Conservation (phyloP, 108 stramenopile species). For the Schizochytrium sp. region DNA sequence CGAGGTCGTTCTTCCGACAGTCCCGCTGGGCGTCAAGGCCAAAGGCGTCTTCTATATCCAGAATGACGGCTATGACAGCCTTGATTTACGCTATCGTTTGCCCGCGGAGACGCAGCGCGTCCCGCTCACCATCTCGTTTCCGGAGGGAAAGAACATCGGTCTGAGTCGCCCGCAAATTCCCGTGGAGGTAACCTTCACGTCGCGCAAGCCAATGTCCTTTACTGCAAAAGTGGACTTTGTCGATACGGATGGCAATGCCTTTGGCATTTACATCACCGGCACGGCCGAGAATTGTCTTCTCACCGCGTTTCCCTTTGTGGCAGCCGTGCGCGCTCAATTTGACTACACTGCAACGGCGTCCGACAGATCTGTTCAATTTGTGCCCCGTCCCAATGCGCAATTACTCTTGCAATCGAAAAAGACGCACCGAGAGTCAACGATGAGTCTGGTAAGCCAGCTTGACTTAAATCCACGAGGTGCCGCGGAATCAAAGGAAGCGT, state of each 20-base stretch:
- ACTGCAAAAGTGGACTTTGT: slow-evolving; percentile 43
- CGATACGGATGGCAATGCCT: slow-evolving; percentile 41
- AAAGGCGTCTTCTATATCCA: slow-evolving; percentile 29
- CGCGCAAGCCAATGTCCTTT: slow-evolving; percentile 38
- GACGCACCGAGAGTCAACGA: background rate
- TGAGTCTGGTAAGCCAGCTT: background rate
- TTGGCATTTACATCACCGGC: slow-evolving; percentile 35
- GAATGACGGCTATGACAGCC: slow-evolving; percentile 47
- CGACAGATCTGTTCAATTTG: background rate
- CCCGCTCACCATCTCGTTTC: slow-evolving; percentile 40
- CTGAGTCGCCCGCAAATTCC: slow-evolving; percentile 30
- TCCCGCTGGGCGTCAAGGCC: slow-evolving; percentile 40
- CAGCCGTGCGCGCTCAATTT: slow-evolving; percentile 3
- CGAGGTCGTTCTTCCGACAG: slow-evolving; percentile 42
- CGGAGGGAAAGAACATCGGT: slow-evolving; percentile 38
- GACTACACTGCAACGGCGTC: background rate
- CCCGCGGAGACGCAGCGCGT: slow-evolving; percentile 31
- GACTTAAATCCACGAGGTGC: background rate
- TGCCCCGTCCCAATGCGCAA: background rate
- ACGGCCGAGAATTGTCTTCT: slow-evolving; percentile 49
- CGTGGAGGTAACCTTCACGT: slow-evolving; percentile 33
- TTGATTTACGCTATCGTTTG: slow-evolving; percentile 38
- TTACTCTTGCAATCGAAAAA: background rate
- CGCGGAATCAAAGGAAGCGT: background rate
- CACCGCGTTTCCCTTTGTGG: slow-evolving; percentile 42